These are phyloP conservation scores for Suillus bovinus DNA, from an alignment of 768 basidiomycete species.

Conservation along the genomic window DNA sequence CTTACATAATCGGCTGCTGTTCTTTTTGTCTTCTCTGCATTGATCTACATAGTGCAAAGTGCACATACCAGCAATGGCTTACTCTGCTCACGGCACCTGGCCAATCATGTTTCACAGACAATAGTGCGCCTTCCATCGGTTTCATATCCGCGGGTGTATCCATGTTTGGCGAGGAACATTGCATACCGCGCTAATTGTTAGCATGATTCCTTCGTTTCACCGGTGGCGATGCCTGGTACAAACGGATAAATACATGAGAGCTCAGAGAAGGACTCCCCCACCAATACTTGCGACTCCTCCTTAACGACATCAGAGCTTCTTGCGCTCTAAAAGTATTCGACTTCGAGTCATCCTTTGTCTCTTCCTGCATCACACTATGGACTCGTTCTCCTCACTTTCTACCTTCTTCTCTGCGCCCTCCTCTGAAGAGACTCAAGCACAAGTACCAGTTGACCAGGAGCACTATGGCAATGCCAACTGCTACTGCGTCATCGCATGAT, in stretches of 20 bases:
- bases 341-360: background rate
- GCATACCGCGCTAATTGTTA: background rate
- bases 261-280: background rate
- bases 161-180: background rate
- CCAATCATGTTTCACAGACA: background rate
- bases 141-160: background rate
- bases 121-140: background rate
- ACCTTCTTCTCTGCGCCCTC: background rate
- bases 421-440: conserved; percentile 3
- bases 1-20: background rate
- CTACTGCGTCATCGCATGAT: conserved; percentile 7
- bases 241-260: conserved; percentile 1
- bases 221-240: background rate
- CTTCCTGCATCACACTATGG: background rate
- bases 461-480: background rate
- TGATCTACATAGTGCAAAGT: background rate
- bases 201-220: background rate
- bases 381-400: background rate
- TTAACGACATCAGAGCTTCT: background rate
- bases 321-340: background rate
- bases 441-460: conserved; percentile 7
- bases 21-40: conserved; percentile 1
- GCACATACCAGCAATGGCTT: background rate
- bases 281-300: background rate
- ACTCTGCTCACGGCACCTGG: background rate